Conservation (phyloP, 2,329 filamentous ascomycete genomes). For the Apiospora malaysiana region DNA sequence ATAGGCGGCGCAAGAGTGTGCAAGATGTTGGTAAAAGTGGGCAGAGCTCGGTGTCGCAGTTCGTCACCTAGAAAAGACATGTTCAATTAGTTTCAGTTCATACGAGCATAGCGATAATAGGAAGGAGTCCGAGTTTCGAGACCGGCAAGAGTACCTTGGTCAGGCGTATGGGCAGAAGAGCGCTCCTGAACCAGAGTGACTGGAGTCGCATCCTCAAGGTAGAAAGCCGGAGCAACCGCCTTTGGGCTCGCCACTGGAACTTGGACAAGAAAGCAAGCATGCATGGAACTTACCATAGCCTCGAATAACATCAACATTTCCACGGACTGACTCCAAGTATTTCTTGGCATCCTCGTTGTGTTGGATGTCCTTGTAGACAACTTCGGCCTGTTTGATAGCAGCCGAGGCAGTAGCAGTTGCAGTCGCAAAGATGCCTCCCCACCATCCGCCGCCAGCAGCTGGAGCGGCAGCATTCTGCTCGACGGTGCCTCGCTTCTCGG, state of each 20-base stretch:
- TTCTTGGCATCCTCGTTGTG: constrained; percentile 95
- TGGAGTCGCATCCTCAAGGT: background rate
- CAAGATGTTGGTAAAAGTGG: constrained; percentile 92
- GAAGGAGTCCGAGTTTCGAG: background rate
- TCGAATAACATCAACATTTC: constrained; percentile 80
- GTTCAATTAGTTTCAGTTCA: constrained; percentile 23
- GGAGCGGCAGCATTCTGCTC: constrained; percentile 45
- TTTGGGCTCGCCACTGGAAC: background rate
- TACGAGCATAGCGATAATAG: background rate
- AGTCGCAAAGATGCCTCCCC: constrained; percentile 84
- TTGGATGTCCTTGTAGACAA: constrained; percentile 91
- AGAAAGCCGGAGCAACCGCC: background rate
- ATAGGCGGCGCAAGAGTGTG: constrained; percentile 96
- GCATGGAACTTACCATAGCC: constrained; percentile 67
- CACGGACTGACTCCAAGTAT: constrained; percentile 93
- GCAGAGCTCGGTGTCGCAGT: constrained; percentile 82
- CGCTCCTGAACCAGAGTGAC: background rate
- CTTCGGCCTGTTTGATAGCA: constrained; percentile 92
- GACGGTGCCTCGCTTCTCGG: constrained; percentile 56
- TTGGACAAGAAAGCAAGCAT: background rate
- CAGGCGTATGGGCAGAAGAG: background rate
- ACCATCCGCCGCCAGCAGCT: constrained; percentile 74
- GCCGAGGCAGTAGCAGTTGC: constrained; percentile 66
- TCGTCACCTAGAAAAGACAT: constrained; percentile 73
- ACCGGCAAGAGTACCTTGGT: background rate